These are phyloP conservation scores for Jacaranda mimosifolia DNA, from an alignment of 257 asterid genomes.

Conservation along the genomic window DNA sequence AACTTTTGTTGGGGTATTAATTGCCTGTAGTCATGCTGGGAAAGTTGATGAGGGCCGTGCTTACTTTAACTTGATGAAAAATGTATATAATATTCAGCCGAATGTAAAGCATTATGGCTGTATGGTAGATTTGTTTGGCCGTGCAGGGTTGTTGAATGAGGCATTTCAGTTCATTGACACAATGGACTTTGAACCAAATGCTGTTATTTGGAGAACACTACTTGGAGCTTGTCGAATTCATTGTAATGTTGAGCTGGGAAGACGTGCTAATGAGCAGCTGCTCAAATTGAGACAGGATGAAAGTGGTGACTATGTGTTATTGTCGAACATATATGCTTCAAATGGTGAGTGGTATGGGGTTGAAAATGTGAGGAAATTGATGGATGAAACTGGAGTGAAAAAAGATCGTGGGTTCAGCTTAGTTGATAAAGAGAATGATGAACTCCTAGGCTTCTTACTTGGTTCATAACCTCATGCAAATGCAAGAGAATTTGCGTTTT, in stretches of 20 bases:
- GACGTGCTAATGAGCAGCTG: constrained; percentile 59
- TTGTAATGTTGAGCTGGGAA: constrained; percentile 73
- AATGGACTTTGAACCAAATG: constrained; percentile 74
- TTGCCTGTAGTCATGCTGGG: constrained; percentile 76
- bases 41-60: constrained; percentile 64
- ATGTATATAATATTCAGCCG: constrained; percentile 52
- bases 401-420: constrained; percentile 68
- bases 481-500: constrained; percentile 11
- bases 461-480: constrained; percentile 30
- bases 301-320: constrained; percentile 74
- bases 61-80: constrained; percentile 58
- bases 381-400: constrained; percentile 71
- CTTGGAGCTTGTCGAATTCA: constrained; percentile 78
- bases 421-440: constrained; percentile 43
- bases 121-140: constrained; percentile 78
- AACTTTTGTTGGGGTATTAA: constrained; percentile 66
- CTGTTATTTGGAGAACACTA: constrained; percentile 76
- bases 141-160: constrained; percentile 71
- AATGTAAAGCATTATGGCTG: constrained; percentile 74
- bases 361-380: constrained; percentile 62
- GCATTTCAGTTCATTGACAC: constrained; percentile 62
- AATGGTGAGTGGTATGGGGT: constrained; percentile 71
- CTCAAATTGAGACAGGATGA: constrained; percentile 55
- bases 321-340: constrained; percentile 74
- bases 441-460: constrained; percentile 39